Percentiles rank a stretch among this genome's conserved stretches.
phyloP scores from a whole-genome alignment of 129 eudicot species.

The Escallonia herrerae region DNA sequence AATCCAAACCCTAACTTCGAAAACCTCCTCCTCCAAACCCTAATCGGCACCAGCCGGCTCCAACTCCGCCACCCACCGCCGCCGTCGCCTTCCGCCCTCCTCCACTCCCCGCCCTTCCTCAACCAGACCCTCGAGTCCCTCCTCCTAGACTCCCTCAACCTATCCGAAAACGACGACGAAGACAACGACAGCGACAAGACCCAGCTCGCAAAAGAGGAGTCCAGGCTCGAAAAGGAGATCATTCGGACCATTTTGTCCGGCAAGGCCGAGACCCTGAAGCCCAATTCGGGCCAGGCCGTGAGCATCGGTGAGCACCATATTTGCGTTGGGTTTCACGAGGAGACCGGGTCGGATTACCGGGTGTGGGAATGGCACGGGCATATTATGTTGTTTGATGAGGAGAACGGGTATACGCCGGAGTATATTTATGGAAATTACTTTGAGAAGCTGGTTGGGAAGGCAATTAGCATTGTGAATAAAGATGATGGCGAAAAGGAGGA shows the following conservation, averaged over 20 bases:
- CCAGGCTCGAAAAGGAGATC: conserved; percentile 71
- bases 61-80: conserved; percentile 52
- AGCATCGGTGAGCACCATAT: conserved; percentile 75
- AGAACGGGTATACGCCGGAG: conserved; percentile 75
- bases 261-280: conserved; percentile 54
- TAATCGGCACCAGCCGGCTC: conserved; percentile 63
- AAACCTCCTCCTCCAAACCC: conserved; percentile 75
- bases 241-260: conserved; percentile 51
- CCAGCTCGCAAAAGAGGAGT: conserved; percentile 68
- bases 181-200: conserved; percentile 22
- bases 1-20: conserved; percentile 47
- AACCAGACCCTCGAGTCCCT: conserved; percentile 65
- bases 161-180: conserved; percentile 37
- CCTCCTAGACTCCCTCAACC: conserved; percentile 51
- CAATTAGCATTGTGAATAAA: conserved; percentile 6
- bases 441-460: conserved; percentile 38
- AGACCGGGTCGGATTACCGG: conserved; percentile 67
- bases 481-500: conserved; percentile 18
- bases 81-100: neutral
- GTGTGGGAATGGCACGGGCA: conserved; percentile 99
- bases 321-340: conserved; percentile 82
- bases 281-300: conserved; percentile 92
- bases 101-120: conserved; percentile 29
- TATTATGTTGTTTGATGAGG: conserved; percentile 87
- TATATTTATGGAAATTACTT: conserved; percentile 90